A percentile compares a stretch with the other conserved stretches of the same genome.
These are phyloP conservation scores for Zygosaccharomyces rouxii DNA, from an alignment of 805 yeast genomes.

Conservation along the genomic window DNA sequence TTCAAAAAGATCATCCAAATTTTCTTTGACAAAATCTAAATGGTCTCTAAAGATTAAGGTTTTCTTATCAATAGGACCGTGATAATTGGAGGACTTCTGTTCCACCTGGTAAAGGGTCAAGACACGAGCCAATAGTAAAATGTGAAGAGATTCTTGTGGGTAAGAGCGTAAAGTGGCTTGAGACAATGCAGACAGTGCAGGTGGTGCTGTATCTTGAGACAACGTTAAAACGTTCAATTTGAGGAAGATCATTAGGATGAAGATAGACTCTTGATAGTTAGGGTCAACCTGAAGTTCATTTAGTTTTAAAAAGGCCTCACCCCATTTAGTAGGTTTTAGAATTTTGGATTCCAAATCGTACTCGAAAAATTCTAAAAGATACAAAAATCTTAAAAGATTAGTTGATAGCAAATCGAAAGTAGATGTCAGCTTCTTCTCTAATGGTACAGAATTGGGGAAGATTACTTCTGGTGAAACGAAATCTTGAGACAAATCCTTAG, in stretches of 20 bases:
- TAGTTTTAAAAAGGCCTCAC: constrained; percentile 41
- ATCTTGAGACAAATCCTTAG: constrained; percentile 34
- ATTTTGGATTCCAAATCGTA: constrained; percentile 32
- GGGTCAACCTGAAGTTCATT: constrained; percentile 31
- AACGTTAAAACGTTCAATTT: constrained; percentile 41
- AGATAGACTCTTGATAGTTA: constrained; percentile 38
- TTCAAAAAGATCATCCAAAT: constrained; percentile 53
- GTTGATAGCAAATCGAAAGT: constrained; percentile 56
- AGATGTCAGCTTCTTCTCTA: constrained; percentile 36
- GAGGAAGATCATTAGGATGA: constrained; percentile 46
- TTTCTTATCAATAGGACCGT: constrained; percentile 67
- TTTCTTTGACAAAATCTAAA: constrained; percentile 47
- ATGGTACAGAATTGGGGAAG: constrained; percentile 32
- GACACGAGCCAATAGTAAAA: constrained; percentile 46
- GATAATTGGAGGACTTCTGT: constrained; percentile 52
- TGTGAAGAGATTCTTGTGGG: constrained; percentile 37
- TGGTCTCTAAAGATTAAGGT: constrained; percentile 65
- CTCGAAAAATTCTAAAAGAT: constrained; percentile 46
- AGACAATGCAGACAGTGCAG: constrained; percentile 30
- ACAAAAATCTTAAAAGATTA: constrained; percentile 49
- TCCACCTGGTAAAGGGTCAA: constrained; percentile 44
- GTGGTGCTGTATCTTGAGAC: constrained; percentile 34
- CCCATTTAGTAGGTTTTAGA: constrained; percentile 48
- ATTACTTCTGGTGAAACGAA: constrained; percentile 32
- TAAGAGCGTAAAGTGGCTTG: constrained; percentile 40